Base-by-base conservation (phyloP, 441 rosid species). In the Populus hybrid region DNA sequence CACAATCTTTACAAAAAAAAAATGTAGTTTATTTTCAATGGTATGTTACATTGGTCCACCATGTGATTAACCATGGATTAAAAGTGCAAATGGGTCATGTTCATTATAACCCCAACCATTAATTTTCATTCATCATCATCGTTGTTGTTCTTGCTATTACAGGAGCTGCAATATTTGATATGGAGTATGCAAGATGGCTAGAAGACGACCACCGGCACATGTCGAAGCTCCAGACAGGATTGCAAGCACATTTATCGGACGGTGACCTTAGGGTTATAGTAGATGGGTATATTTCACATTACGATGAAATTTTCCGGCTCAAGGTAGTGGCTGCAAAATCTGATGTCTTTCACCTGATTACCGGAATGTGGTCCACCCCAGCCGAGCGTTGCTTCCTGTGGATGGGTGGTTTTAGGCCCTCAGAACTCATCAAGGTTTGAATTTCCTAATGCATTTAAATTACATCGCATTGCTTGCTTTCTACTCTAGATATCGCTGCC, bases 331-430 rank as follows among this genome's bases (percentile, higher is more conserved):
- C 92, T 1, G 98, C 94, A 16, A 93, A 92, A 72, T 84, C 94
- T 12, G 99, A 96, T 73, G 97, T 96, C 23, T 96, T 93, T 80
- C 98, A 96, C 78, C 92, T 96, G 38, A 87, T 93, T 1, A 91
- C 98, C 68, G 99, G 99, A 63, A 88, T 89, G 82, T 96, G 99
- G 99, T 90, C 85, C 80, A 88, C 98, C 42, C 97, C 98, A 18
- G 97, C 96, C 0, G 99, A 96, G 70, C 89, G 99, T 26, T 96
- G 99, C 84, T 96, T 94, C 90, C 85, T 93, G 84, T 96, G 99
- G 99, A 83, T 96, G 88, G 99, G 98, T 8, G 99, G 98, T 57
- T 96, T 93, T 65, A 89, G 98, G 34, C 99, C 99, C 6, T 96
- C 98, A 9, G 98, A 94, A 71, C 88, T 96, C 81, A 91, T 96